Base-by-base conservation (phyloP, 1,139 yeast genomes). In the Hansenula lynferdii region DNA sequence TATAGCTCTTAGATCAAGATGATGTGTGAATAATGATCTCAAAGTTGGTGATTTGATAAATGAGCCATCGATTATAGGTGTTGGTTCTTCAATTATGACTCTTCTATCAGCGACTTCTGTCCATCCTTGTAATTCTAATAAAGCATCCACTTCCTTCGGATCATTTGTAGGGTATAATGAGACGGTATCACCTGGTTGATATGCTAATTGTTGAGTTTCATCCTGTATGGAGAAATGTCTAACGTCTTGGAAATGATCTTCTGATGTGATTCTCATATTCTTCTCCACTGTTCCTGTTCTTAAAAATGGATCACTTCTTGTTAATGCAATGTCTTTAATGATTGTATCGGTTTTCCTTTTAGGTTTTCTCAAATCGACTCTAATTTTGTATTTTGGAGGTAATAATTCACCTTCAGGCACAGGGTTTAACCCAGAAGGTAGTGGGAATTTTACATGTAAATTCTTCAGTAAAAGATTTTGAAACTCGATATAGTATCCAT, bases 171-270 rank as follows among this genome's bases (percentile, higher is more conserved):
- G 96, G 53, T 82, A 87, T 18, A 92, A 56, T 0, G 85, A 79
- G 2, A 83, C 62, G 0, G 94, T 79, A 52, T 92, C 97, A 5
- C 97, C 98, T 0, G 96, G 90, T 3, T 54, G 45, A 52, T 76
- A 85, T 0, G 53, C 41, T 5, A 72, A 44, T 1, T 45, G 52
- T 8, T 37, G 11, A 35, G 50, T 34, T n/a, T 49, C 24, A 10
- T 51, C 50, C 5, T 62, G 53, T n/a, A 89, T 64, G 0, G 62
- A 58, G 14, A 90, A 58, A 42, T 75, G 79, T 29, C 96, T 70
- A 1, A 92, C 95, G 55, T 94, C 98, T 59, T 92, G 97, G 61
- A 86, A 89, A 63, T 94, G 97, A 40, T 77, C 81, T 0, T 49
- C 42, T 0, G 75, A 60, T 0, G 97, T 90, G 12, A 90, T 63